Base-by-base conservation (phyloP, 257 asterid genomes). In the Parsonsia alboflavescens region DNA sequence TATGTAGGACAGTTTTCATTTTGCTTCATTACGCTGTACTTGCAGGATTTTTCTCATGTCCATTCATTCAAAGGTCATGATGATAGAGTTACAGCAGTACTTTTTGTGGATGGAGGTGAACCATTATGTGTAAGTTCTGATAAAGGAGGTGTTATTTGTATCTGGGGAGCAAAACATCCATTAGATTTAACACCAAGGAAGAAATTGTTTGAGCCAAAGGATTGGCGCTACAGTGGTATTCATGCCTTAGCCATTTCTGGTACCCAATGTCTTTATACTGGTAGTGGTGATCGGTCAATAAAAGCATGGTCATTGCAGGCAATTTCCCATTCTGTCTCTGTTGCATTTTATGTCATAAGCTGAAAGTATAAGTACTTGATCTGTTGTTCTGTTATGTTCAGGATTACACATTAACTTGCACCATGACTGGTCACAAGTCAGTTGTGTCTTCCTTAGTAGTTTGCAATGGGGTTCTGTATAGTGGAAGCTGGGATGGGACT, bases 401-500 rank as follows among this genome's bases (percentile, higher is more conserved):
- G 96, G 97, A 92, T 82, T 87, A 90, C 81, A 80, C 82, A 26
- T 58, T 94, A 36, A 78, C 83, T 11, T 84, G 86, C 80, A 73
- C 86, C 58, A 90, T 92, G 96, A 86, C 85, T 36, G 99, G 97
- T 77, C 99, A 94, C 74, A 90, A 72, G 65, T 90, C 97, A 65
- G 92, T 87, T 30, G 98, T 94, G 74, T 91, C 97, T 3, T 79
- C 90, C 3, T 76, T 94, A 68, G 80, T 81, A 72, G 85, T 90
- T 80, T 81, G 85, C 75, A 65, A 77, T 49, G 93, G 92, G 46
- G 88, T 90, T 78, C 96, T 94, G 73, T 94, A 88, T 72, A 92
- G 97, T 80, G 99, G 97, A 80, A 94, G 99, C 82, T 92, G 97
- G 99, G 99, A 94, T 65, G 99, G 98, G 71, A 88, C 97, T 52